Evolutionary conservation across 495 filamentous ascomycete genomes (phyloP).

Genomic region (Aspergillus hancockii): DNA sequence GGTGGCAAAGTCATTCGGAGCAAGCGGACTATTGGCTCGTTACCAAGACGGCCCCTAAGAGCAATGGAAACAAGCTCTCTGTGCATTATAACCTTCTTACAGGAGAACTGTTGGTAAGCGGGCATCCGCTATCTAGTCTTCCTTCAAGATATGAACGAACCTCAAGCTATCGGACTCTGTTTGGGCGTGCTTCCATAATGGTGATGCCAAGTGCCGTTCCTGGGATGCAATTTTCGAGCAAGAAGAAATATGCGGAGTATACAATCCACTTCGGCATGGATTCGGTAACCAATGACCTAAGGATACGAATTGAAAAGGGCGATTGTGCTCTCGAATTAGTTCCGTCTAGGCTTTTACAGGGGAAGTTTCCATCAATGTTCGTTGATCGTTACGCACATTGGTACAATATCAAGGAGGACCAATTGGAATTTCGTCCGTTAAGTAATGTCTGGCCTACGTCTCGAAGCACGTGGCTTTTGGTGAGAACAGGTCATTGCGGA

Average conservation of each 20-base stretch:
- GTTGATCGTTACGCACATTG: not conserved
- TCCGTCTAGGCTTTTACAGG: not conserved
- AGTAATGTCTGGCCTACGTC: not conserved
- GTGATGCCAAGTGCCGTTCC: not conserved
- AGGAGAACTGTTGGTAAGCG: not conserved
- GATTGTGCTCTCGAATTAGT: not conserved
- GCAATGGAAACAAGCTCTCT: not conserved
- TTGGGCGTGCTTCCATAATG: not conserved
- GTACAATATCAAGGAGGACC: not conserved
- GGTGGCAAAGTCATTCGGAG: too few species aligned
- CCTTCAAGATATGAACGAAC: not conserved
- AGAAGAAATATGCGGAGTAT: not conserved
- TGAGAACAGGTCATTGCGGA: too few species aligned
- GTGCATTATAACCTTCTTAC: not conserved
- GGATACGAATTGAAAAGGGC: not conserved
- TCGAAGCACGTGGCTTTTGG: not conserved
- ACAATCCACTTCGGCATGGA: not conserved
- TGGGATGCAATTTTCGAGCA: not conserved
- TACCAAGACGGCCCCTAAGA: too few species aligned
- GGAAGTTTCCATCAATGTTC: not conserved
- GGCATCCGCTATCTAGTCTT: not conserved
- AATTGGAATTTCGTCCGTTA: not conserved
- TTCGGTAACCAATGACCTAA: not conserved
- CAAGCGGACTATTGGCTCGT: too few species aligned
- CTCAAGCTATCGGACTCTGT: not conserved